phyloP scores from a whole-genome alignment of 176 grass and related monocot genomes.

The Oryza meridionalis region DNA sequence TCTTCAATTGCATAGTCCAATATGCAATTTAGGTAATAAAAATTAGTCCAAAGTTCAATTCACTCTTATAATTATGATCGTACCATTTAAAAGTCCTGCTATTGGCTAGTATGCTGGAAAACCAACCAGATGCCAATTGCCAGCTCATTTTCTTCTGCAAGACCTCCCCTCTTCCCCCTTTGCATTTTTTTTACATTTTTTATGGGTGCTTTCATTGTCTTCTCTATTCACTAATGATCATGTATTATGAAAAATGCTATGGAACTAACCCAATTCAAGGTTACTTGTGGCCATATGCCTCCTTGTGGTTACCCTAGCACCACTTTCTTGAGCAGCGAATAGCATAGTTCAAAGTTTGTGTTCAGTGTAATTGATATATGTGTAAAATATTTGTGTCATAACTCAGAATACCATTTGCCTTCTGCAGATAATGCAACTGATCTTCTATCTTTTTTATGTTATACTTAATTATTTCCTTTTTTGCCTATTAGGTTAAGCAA shows the following conservation, averaged over 20 bases:
- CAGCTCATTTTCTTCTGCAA: not conserved
- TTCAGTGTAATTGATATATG: not conserved
- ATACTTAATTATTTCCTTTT: not conserved
- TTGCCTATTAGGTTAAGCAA: conserved; percentile 62
- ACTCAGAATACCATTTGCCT: not conserved
- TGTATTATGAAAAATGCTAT: conserved; percentile 1
- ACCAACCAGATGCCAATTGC: not conserved
- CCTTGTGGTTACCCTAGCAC: not conserved
- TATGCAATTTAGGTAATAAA: too few relatives aligned
- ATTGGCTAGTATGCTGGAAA: not conserved
- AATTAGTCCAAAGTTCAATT: too few relatives aligned
- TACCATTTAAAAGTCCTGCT: not conserved
- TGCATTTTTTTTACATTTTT: conserved; percentile 4
- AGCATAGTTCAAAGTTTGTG: not conserved
- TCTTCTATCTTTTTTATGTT: not conserved
- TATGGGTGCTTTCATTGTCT: not conserved
- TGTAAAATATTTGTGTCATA: not conserved
- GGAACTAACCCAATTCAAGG: not conserved
- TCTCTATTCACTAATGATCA: not conserved
- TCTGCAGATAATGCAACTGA: not conserved
- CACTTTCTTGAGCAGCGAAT: conserved; percentile 4
- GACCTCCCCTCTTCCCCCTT: not conserved
- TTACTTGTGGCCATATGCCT: not conserved
- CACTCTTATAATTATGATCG: conserved; percentile 18
- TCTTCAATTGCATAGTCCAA: too few relatives aligned